These are phyloP conservation scores for Gentiana straminea DNA, from an alignment of 257 asterid genomes.

Conservation along the genomic window DNA sequence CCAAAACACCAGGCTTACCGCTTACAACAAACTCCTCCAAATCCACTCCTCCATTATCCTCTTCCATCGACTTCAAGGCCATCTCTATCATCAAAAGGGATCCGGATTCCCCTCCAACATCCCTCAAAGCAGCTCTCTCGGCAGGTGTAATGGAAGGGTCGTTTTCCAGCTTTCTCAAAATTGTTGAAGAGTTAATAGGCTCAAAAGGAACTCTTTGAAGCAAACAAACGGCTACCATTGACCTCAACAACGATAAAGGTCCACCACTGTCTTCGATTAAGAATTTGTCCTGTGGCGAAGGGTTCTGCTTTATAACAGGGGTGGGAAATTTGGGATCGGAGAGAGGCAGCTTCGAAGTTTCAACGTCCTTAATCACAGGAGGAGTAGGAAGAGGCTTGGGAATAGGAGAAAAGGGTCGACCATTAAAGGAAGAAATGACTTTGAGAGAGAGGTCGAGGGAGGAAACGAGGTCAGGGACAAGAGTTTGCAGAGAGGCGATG, in stretches of 20 bases:
- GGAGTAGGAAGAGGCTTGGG: conserved; percentile 57
- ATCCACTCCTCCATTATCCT: conserved; percentile 80
- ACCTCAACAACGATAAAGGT: conserved; percentile 58
- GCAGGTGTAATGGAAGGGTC: conserved; percentile 42
- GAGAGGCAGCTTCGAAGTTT: conserved; percentile 24
- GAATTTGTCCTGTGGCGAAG: conserved; percentile 7
- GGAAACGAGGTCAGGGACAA: conserved; percentile 79
- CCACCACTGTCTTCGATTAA: conserved; percentile 60
- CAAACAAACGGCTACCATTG: conserved; percentile 88
- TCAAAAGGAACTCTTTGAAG: conserved; percentile 69
- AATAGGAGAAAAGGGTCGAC: conserved; percentile 58
- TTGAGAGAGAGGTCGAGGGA: conserved; percentile 77
- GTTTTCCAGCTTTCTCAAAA: conserved; percentile 80
- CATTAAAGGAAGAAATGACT: conserved; percentile 47
- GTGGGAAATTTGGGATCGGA: conserved; percentile 17
- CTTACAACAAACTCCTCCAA: conserved; percentile 75
- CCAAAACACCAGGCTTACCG: conserved; percentile 76
- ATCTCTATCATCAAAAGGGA: conserved; percentile 68
- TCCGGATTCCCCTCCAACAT: conserved; percentile 80
- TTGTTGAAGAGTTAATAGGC: conserved; percentile 67
- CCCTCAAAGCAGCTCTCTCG: conserved; percentile 72
- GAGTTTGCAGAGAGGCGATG: conserved; percentile 67
- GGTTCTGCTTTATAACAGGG: conserved; percentile 4
- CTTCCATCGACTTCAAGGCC: conserved; percentile 82
- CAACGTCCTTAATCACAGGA: conserved; percentile 14